phyloP scores from a whole-genome alignment of 2,329 filamentous ascomycete genomes.

The Botrytis sinoallii region DNA sequence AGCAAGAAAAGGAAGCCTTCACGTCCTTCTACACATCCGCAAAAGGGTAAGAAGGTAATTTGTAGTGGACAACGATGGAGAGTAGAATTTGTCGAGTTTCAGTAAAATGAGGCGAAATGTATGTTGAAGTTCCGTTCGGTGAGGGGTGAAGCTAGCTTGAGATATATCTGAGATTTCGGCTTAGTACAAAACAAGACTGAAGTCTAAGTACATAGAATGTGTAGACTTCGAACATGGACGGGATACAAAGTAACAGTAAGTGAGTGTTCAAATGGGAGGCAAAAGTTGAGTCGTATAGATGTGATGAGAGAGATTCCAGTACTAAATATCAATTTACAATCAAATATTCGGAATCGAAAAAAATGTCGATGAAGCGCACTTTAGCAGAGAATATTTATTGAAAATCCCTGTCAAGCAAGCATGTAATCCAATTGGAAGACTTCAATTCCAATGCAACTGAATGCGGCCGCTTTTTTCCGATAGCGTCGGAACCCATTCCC shows the following conservation, averaged over 20 bases:
- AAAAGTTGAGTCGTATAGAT: not conserved
- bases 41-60: not conserved
- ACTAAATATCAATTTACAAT: not conserved
- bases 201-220: not conserved
- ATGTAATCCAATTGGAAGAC: constrained; percentile 2
- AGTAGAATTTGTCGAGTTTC: not conserved
- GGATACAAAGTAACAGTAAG: not conserved
- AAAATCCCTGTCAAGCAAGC: not conserved
- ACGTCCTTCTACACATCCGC: constrained; percentile 24
- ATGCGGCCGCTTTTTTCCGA: constrained; percentile 13
- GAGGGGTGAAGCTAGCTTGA: not conserved
- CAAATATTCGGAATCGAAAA: not conserved
- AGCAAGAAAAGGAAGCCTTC: not conserved
- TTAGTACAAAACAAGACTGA: not conserved
- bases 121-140: not conserved
- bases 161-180: not conserved
- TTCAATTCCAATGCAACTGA: not conserved
- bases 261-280: not conserved
- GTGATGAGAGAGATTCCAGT: not conserved
- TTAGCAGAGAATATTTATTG: constrained; percentile 7
- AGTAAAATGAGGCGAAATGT: not conserved
- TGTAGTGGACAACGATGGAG: not conserved
- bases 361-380: not conserved
- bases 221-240: not conserved
- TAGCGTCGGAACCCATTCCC: not conserved